Evolutionary conservation across 192 early-diverging fungal species (phyloP).

Genomic region (Backusella circina): DNA sequence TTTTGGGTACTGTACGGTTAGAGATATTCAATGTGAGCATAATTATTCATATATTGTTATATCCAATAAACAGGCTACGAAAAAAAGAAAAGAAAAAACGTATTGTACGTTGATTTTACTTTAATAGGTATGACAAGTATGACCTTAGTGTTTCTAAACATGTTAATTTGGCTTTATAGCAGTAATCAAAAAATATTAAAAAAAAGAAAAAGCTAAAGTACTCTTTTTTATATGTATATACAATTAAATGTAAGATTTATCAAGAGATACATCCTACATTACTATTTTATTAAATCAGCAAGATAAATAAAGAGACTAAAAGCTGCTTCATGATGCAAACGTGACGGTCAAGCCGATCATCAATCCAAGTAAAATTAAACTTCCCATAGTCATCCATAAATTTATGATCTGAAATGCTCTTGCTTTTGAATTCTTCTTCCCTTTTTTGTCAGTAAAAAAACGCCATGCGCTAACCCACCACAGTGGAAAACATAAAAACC

Average conservation of each 20-base stretch:
- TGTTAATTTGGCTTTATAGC: too few species aligned
- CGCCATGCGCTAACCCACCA: constrained; percentile 21
- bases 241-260: neutral
- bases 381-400: neutral
- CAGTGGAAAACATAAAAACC: constrained; percentile 16
- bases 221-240: neutral
- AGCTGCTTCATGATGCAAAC: neutral
- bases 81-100: too few species aligned
- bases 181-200: too few species aligned
- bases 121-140: too few species aligned
- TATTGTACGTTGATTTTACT: too few species aligned
- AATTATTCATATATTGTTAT: too few species aligned
- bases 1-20: too few species aligned
- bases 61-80: too few species aligned
- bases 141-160: too few species aligned
- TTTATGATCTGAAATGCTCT: constrained; percentile 1
- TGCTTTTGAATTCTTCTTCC: neutral
- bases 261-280: neutral
- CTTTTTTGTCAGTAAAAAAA: neutral
- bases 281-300: neutral
- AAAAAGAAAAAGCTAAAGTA: too few species aligned
- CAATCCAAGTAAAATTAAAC: neutral
- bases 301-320: neutral
- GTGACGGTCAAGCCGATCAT: neutral
- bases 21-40: too few species aligned